Base-by-base conservation (phyloP, 2,329 filamentous ascomycete species). In the Amauroascus verrucosus region DNA sequence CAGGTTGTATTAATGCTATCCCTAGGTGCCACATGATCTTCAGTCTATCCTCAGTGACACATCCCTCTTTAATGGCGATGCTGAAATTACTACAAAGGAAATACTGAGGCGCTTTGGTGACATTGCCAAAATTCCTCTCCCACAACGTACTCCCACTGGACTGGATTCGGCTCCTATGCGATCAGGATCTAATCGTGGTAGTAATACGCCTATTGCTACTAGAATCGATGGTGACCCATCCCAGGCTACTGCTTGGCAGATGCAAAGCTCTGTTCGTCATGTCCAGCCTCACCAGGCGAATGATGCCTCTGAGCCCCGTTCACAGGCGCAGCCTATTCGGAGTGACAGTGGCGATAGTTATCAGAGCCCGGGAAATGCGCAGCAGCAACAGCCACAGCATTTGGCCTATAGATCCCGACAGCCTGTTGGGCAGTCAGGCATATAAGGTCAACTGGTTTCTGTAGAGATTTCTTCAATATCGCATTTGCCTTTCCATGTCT, bases 1-100 rank as follows among this genome's bases (percentile, higher is more conserved):
- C 47, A 35, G 51, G 24, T 56, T 18, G 56, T 32, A 24, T 46
- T 49, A 35, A 48, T 30, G n/a, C 24, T 11, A 33, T 13, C 20
- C 33, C 33, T 37, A 97, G 93, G 89, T 98, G 45, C 93, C 93
- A 0, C 88, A 94, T 65, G 90, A 97, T 65, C 79, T 98, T 24
- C 83, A 90, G 63, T 84, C 86, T 51, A 83, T 96, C 50, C 77
- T 97, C 24, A 87, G 84, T 65, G 91, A 98, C 67, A 84, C 84
- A 3, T 79, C 80, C 20, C 80, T 95, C 49, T 91, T 94, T 70
- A 88, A 84, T 66, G 85, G 82, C 63, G 84, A 79, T 58, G 84
- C 85, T 44, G 91, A 98, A 56, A 84, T 96, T 57, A 96, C 91
- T 1, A 95, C 90, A 5, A 98, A 98, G 69, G 93, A 98, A 64